A percentile compares a stretch with the other conserved stretches of the same genome.
Evolutionary conservation across 495 filamentous ascomycete species (phyloP).

Genomic region (Penicillium odoratum): DNA sequence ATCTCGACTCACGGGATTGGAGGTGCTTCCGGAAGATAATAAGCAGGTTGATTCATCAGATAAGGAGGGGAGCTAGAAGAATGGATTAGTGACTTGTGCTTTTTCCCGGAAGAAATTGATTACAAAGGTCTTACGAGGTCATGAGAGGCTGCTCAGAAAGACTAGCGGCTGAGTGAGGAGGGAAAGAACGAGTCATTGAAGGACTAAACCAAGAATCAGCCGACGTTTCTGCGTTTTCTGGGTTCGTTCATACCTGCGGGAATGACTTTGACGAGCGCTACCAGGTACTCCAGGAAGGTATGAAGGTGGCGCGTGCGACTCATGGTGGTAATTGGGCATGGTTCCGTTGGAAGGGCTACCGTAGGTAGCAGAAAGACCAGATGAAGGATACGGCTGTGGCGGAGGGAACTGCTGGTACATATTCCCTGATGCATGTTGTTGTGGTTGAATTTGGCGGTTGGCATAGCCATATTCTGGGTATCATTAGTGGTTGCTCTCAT

Average conservation of each 20-base stretch:
- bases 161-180: slow-evolving; percentile 12
- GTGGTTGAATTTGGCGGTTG: slow-evolving; percentile 24
- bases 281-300: slow-evolving; percentile 19
- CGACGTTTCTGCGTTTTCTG: too few relatives aligned
- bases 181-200: slow-evolving; percentile 18
- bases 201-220: slow-evolving; percentile 15
- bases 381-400: slow-evolving; percentile 21
- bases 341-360: slow-evolving; percentile 10
- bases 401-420: slow-evolving; percentile 20
- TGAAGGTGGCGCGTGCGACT: slow-evolving; percentile 13
- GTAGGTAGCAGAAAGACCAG: slow-evolving; percentile 21
- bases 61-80: slow-evolving; percentile 16
- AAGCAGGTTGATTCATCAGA: slow-evolving; percentile 27
- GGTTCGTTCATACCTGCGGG: slow-evolving; percentile 18
- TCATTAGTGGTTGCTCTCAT: slow-evolving; percentile 11
- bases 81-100: background rate
- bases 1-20: slow-evolving; percentile 21
- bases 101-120: background rate
- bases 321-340: slow-evolving; percentile 17
- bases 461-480: slow-evolving; percentile 25
- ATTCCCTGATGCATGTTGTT: slow-evolving; percentile 19
- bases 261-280: slow-evolving; percentile 15
- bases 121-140: slow-evolving; percentile 17
- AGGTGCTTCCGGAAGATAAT: slow-evolving; percentile 24
- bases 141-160: slow-evolving; percentile 23